A percentile compares a stretch with the other conserved stretches of the same genome.
These are phyloP conservation scores for Rachicladosporium sp. DNA, from an alignment of 2,329 filamentous ascomycete species.

Conservation along the genomic window DNA sequence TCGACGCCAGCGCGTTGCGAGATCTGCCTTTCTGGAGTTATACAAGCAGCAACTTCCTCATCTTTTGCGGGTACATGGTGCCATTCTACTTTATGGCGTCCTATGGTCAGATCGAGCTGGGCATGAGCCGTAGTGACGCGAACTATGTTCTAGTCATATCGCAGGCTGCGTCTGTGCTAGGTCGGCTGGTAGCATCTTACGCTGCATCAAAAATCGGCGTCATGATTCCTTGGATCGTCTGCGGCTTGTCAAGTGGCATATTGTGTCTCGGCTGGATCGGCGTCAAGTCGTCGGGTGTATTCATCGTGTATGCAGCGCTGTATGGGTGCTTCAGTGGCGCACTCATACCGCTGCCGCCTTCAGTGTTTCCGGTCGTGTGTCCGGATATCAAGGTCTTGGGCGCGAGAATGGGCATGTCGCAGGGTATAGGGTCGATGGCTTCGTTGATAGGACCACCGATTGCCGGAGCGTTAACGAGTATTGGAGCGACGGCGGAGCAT, in stretches of 20 bases:
- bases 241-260: conserved; percentile 32
- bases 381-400: conserved; percentile 35
- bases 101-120: conserved; percentile 23
- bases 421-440: conserved; percentile 31
- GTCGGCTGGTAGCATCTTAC: conserved; percentile 39
- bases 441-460: conserved; percentile 35
- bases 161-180: conserved; percentile 44
- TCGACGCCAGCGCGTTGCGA: conserved; percentile 28
- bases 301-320: conserved; percentile 32
- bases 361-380: conserved; percentile 31
- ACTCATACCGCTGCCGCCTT: conserved; percentile 34
- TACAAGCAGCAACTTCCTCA: conserved; percentile 18
- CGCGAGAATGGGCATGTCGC: conserved; percentile 36
- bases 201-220: conserved; percentile 38
- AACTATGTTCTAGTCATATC: conserved; percentile 45
- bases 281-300: conserved; percentile 27
- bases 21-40: conserved; percentile 30
- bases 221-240: conserved; percentile 43
- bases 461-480: conserved; percentile 28
- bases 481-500: conserved; percentile 3
- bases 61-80: conserved; percentile 22
- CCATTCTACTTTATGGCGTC: conserved; percentile 33
- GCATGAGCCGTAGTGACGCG: conserved; percentile 35
- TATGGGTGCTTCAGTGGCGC: conserved; percentile 35
- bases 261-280: conserved; percentile 46